These are phyloP conservation scores for Leptomonas seymouri DNA, from an alignment of 208 protist species.

Conservation along the genomic window DNA sequence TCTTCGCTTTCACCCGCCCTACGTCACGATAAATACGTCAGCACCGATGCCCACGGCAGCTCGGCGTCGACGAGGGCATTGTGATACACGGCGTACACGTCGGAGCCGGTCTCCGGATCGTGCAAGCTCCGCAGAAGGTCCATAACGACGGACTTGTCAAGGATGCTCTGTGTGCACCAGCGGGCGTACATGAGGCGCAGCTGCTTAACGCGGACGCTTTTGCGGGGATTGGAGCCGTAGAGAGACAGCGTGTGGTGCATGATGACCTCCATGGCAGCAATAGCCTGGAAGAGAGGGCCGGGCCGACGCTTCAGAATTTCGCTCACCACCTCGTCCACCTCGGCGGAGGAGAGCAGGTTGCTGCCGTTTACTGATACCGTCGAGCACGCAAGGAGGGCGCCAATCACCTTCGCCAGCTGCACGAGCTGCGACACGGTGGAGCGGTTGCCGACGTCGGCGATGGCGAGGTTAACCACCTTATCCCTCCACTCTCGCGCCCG, in stretches of 20 bases:
- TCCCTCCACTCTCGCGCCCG: constrained; percentile 47
- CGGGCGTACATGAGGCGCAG: constrained; percentile 58
- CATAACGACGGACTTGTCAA: constrained; percentile 44
- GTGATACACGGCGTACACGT: constrained; percentile 53
- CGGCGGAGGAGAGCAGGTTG: constrained; percentile 36
- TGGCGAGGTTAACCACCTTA: constrained; percentile 43
- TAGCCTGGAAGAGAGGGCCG: constrained; percentile 51
- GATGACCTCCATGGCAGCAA: constrained; percentile 73
- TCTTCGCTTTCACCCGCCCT: background rate
- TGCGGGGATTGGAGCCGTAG: constrained; percentile 17
- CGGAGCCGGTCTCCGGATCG: constrained; percentile 18
- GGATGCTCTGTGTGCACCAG: constrained; percentile 53
- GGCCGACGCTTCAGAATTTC: constrained; percentile 43
- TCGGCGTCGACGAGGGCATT: constrained; percentile 44
- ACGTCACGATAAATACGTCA: constrained; percentile 38
- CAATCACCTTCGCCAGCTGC: constrained; percentile 69
- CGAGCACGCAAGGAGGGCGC: constrained; percentile 58
- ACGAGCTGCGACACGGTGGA: constrained; percentile 58
- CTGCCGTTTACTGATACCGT: constrained; percentile 33
- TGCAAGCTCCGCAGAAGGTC: constrained; percentile 46
- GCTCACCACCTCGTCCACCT: constrained; percentile 52
- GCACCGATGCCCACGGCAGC: constrained; percentile 38
- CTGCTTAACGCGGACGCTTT: constrained; percentile 42
- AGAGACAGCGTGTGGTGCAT: constrained; percentile 57
- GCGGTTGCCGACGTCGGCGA: constrained; percentile 42